Conservation (phyloP, 2,329 filamentous ascomycete species). For the Phyllosticta citrichinensis region DNA sequence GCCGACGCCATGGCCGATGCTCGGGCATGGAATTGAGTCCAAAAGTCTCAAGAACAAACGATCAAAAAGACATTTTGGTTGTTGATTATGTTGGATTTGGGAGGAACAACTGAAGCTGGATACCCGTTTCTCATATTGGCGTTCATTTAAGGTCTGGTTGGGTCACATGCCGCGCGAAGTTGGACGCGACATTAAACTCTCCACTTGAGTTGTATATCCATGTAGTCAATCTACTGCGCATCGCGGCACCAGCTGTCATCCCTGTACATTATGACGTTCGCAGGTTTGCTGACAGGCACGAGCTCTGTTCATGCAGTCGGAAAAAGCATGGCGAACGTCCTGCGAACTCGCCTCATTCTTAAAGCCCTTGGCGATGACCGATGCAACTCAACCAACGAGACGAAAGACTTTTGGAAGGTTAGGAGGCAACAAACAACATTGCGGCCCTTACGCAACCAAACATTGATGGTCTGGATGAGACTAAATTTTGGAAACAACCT, state of each 20-base stretch:
- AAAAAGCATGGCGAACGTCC: not conserved
- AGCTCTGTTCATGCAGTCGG: not conserved
- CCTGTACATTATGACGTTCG: not conserved
- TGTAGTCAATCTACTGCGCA: not conserved
- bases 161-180: not conserved
- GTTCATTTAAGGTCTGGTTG: not conserved
- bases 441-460: too few species aligned
- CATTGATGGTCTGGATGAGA: too few species aligned
- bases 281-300: not conserved
- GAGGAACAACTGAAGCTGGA: not conserved
- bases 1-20: slow-evolving; percentile 53
- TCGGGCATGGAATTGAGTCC: slow-evolving; percentile 45
- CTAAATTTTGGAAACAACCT: too few species aligned
- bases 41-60: not conserved
- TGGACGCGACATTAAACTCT: not conserved
- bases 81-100: not conserved
- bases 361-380: not conserved
- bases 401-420: not conserved
- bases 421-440: too few species aligned
- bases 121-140: not conserved
- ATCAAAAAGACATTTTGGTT: not conserved
- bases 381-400: not conserved
- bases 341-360: not conserved
- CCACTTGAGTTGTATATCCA: not conserved
- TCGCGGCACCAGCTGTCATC: not conserved